Conservation (phyloP, 768 basidiomycete species). For the Cystofilobasidium capitatum region DNA sequence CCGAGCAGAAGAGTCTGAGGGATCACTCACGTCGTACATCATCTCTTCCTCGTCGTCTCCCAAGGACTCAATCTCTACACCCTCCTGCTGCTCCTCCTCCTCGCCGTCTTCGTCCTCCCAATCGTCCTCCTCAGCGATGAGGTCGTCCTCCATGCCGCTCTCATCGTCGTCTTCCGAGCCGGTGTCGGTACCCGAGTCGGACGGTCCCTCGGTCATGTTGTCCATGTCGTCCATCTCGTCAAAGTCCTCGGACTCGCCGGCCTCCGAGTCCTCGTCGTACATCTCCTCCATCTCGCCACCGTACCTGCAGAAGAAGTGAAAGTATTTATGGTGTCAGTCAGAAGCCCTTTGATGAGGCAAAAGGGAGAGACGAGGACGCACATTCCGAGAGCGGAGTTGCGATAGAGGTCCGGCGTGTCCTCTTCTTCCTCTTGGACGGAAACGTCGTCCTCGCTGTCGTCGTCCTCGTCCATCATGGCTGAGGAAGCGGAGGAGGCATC, state of each 20-base stretch:
- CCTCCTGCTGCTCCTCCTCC: conserved; percentile 33
- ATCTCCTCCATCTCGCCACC: conserved; percentile 37
- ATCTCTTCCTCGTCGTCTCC: conserved; percentile 52
- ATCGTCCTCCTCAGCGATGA: conserved; percentile 71
- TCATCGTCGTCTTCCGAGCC: conserved; percentile 57
- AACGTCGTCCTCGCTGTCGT: conserved; percentile 28
- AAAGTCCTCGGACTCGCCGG: conserved; percentile 63
- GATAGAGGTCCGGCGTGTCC: conserved; percentile 83
- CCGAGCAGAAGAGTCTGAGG: background rate
- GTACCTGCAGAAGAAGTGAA: conserved; percentile 23
- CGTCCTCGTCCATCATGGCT: conserved; percentile 29
- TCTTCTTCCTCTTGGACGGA: conserved; percentile 42
- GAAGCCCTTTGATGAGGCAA: background rate
- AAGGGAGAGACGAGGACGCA: background rate
- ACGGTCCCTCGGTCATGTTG: conserved; percentile 35
- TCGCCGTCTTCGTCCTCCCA: conserved; percentile 67
- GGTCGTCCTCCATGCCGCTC: conserved; percentile 64
- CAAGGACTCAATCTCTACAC: conserved; percentile 39
- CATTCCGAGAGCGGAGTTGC: conserved; percentile 94
- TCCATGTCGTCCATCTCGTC: conserved; percentile 66
- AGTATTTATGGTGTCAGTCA: background rate
- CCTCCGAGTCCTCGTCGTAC: conserved; percentile 45
- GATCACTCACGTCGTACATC: conserved; percentile 21
- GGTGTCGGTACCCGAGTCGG: conserved; percentile 35
- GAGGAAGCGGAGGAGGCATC: conserved; percentile 11